These are phyloP conservation scores for Penicillium occitanis DNA, from an alignment of 2,329 filamentous ascomycete species.

Conservation along the genomic window DNA sequence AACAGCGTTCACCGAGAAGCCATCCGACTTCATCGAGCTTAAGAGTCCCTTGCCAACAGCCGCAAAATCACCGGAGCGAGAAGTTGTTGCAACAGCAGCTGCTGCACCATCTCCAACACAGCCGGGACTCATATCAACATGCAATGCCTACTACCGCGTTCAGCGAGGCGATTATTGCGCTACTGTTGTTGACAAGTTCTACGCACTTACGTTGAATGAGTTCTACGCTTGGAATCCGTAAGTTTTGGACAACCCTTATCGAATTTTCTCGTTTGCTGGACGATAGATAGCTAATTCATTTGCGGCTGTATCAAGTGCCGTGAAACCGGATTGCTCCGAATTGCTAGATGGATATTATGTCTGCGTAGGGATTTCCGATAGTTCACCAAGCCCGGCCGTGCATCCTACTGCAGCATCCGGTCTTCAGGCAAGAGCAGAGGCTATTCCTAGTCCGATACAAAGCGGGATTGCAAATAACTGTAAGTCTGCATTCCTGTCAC, in stretches of 20 bases:
- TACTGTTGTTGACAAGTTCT: conserved; percentile 2
- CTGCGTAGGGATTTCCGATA: conserved; percentile 14
- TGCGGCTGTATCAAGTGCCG: conserved; percentile 3
- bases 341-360: conserved; percentile 18
- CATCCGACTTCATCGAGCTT: neutral
- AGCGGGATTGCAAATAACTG: conserved; percentile 22
- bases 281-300: neutral
- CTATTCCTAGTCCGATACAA: conserved; percentile 24
- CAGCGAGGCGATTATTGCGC: conserved; percentile 13
- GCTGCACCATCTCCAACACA: conserved; percentile 12
- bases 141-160: conserved; percentile 13
- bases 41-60: neutral
- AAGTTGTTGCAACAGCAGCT: neutral
- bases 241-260: neutral
- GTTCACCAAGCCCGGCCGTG: neutral
- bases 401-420: neutral
- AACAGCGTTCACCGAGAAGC: neutral
- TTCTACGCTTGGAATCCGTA: conserved; percentile 20
- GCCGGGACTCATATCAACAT: conserved; percentile 11
- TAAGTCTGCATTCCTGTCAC: neutral
- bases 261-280: neutral
- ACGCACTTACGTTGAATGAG: conserved; percentile 5
- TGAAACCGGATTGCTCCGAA: conserved; percentile 19
- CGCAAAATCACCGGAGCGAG: neutral
- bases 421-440: conserved; percentile 13